Conservation (phyloP, 768 basidiomycete genomes). For the Suillus americanus region DNA sequence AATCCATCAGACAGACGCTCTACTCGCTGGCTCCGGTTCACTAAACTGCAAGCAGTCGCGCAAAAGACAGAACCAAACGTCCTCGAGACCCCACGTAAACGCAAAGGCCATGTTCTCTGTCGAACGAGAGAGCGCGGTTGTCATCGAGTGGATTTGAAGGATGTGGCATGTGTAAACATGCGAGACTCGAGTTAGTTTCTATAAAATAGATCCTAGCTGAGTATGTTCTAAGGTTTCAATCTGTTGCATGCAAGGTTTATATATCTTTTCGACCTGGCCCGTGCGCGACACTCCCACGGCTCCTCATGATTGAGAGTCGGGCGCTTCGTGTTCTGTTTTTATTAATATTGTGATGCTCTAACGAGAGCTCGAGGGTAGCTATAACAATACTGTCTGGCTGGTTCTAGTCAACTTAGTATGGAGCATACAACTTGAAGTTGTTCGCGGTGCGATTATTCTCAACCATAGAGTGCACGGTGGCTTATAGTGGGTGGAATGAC, state of each 20-base stretch:
- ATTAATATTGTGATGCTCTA: not conserved
- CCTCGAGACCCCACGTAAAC: conserved; percentile 31
- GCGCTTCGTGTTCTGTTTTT: not conserved
- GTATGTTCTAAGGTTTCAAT: conserved; percentile 40
- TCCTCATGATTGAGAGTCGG: not conserved
- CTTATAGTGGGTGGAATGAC: not conserved
- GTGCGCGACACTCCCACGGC: conserved; percentile 20
- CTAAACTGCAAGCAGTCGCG: conserved; percentile 23
- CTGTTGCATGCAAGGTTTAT: not conserved
- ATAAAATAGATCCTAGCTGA: conserved; percentile 41
- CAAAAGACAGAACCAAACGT: conserved; percentile 31
- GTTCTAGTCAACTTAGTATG: not conserved
- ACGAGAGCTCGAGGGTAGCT: not conserved
- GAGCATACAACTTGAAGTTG: not conserved
- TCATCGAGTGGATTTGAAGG: conserved; percentile 42
- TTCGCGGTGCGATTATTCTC: not conserved
- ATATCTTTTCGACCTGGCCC: conserved; percentile 30
- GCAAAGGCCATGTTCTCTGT: conserved; percentile 38
- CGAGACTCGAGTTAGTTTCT: conserved; percentile 46
- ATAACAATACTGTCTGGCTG: not conserved
- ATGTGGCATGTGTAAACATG: conserved; percentile 45
- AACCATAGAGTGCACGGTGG: not conserved
- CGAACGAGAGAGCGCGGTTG: conserved; percentile 34
- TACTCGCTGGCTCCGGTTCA: conserved; percentile 34
- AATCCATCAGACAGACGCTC: conserved; percentile 44